Evolutionary conservation across 2,329 filamentous ascomycete species (phyloP).

Genomic region (Macrophomina phaseolina): DNA sequence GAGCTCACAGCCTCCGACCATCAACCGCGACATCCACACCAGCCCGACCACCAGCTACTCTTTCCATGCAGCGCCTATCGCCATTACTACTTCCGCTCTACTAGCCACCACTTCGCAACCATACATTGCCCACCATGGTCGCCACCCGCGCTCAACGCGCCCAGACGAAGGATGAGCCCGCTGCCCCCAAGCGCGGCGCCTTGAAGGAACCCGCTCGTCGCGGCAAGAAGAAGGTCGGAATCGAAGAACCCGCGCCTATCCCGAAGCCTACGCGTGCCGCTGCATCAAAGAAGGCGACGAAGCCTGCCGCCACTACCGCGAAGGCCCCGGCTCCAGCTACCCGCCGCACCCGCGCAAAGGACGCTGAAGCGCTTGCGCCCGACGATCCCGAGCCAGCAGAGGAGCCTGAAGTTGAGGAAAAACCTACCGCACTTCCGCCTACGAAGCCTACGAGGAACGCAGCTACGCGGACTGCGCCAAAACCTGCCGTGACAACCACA

Average conservation of each 20-base stretch:
- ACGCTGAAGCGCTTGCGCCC: slow-evolving; percentile 6
- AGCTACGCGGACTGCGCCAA: not conserved
- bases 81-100: slow-evolving; percentile 19
- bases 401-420: not conserved
- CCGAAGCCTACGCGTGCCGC: slow-evolving; percentile 14
- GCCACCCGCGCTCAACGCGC: slow-evolving; percentile 28
- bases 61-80: slow-evolving; percentile 20
- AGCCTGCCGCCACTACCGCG: slow-evolving; percentile 7
- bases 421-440: not conserved
- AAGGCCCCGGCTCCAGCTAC: slow-evolving; percentile 20
- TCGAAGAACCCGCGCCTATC: slow-evolving; percentile 8
- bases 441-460: slow-evolving; percentile 10
- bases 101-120: not conserved
- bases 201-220: slow-evolving; percentile 22
- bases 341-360: slow-evolving; percentile 25
- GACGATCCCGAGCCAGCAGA: slow-evolving; percentile 1
- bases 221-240: slow-evolving; percentile 21
- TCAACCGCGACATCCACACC: slow-evolving; percentile 19
- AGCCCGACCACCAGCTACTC: not conserved
- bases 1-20: not conserved
- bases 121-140: slow-evolving; percentile 25
- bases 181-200: slow-evolving; percentile 15
- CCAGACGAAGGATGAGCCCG: slow-evolving; percentile 25
- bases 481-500: not conserved
- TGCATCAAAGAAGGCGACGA: not conserved